Conservation (phyloP, 2,329 filamentous ascomycete species). For the Penicillium verrucosum region DNA sequence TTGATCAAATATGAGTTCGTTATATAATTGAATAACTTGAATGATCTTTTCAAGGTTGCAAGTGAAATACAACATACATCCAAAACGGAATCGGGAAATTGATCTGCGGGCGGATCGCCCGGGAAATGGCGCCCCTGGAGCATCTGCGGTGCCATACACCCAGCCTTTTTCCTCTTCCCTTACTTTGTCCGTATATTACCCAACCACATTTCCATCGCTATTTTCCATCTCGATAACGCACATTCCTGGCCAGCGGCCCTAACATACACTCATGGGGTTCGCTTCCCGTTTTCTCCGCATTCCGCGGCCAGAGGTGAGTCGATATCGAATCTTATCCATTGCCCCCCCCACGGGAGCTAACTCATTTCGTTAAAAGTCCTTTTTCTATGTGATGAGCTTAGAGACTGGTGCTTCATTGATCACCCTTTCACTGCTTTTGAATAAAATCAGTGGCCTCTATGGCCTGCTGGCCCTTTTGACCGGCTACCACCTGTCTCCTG, state of each 20-base stretch:
- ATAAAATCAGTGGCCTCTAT: constrained; percentile 89
- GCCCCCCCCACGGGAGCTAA: constrained; percentile 10
- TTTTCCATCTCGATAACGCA: constrained; percentile 1
- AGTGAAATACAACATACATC: neutral
- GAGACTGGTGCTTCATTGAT: constrained; percentile 84
- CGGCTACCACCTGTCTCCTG: constrained; percentile 74
- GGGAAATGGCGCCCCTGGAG: constrained; percentile 23
- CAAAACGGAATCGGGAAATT: constrained; percentile 6
- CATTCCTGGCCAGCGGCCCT: constrained; percentile 8
- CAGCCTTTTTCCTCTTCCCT: constrained; percentile 16
- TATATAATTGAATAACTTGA: neutral
- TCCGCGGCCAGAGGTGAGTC: constrained; percentile 46
- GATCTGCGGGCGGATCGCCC: constrained; percentile 25
- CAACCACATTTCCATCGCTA: constrained; percentile 9
- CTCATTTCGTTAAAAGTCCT: constrained; percentile 56
- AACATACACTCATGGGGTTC: constrained; percentile 33
- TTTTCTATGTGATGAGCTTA: constrained; percentile 81
- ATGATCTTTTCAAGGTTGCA: neutral
- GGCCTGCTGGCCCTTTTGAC: constrained; percentile 85
- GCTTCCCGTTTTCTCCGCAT: constrained; percentile 47
- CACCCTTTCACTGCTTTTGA: constrained; percentile 76
- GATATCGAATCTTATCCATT: constrained; percentile 5
- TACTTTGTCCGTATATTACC: constrained; percentile 8
- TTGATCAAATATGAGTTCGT: neutral
- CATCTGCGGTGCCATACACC: constrained; percentile 16